Conservation (phyloP, 768 basidiomycete genomes). For the Dendrothele bispora region DNA sequence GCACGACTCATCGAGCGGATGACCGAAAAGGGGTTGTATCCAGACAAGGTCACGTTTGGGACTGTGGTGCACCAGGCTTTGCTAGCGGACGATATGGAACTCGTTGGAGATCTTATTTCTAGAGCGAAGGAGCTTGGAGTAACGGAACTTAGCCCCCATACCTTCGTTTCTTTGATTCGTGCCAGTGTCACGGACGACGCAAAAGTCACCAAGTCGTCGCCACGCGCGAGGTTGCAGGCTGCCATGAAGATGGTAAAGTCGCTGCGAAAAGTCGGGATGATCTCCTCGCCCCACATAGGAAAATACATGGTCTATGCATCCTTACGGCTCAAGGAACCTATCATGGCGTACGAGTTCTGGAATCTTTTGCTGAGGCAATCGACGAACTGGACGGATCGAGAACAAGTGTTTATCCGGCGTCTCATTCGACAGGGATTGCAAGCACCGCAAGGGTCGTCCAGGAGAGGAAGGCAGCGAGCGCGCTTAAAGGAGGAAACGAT, state of each 20-base stretch:
- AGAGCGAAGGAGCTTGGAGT: slow-evolving; percentile 36
- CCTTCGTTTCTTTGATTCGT: slow-evolving; percentile 48
- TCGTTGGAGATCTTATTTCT: slow-evolving; percentile 43
- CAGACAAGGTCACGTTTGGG: slow-evolving; percentile 56
- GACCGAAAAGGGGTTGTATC: slow-evolving; percentile 43
- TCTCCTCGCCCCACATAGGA: slow-evolving; percentile 48
- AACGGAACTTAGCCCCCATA: slow-evolving; percentile 43
- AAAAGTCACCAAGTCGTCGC: not conserved
- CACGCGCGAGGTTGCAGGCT: slow-evolving; percentile 33
- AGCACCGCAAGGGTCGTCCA: not conserved
- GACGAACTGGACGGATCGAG: slow-evolving; percentile 47
- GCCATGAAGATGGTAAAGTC: slow-evolving; percentile 43
- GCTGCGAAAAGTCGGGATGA: slow-evolving; percentile 31
- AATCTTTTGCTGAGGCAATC: slow-evolving; percentile 39
- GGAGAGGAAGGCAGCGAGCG: not conserved
- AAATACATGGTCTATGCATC: slow-evolving; percentile 50
- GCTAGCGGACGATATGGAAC: slow-evolving; percentile 37
- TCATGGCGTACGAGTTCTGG: slow-evolving; percentile 66
- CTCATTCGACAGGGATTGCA: slow-evolving; percentile 35
- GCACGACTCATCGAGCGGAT: slow-evolving; percentile 50
- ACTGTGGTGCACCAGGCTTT: slow-evolving; percentile 64
- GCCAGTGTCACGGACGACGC: slow-evolving; percentile 28
- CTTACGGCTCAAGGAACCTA: slow-evolving; percentile 47
- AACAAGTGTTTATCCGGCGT: slow-evolving; percentile 43
- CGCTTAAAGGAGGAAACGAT: not conserved